Evolutionary conservation across 1,284 basidiomycete genomes (phyloP), one percentile per base, ranked within the genome.

Genomic region (Ceratobasidium sp.): DNA sequence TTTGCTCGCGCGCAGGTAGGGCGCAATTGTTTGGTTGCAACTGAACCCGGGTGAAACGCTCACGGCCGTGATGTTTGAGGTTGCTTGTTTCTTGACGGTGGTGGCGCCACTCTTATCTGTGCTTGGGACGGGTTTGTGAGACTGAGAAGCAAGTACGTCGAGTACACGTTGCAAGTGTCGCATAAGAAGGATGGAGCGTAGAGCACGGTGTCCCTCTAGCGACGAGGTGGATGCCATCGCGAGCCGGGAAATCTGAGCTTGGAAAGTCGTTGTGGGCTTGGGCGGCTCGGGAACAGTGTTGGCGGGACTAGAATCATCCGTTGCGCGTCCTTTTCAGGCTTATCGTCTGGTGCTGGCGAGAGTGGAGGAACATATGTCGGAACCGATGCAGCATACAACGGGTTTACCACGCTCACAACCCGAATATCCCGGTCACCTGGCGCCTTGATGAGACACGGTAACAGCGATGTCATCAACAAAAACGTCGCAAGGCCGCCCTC

Each of bases 351-450:
- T n/a, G 2, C 77, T 68, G 8, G 77, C 73, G 20, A 77, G 71
- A 70, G 75, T 65, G 62, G 75, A 32, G 77, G 70, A 20, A 80
- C 76, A 72, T 85, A 82, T 0, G 80, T 79, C 0, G 84, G 83
- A 1, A 88, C 82, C 0, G 87, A 85, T 1, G 93, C 91, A 1
- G 91, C 87, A 75, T 93, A 94, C 72, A 91, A 91, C 0, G 92
- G 91, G 71, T 94, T 93, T 75, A 94, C 84, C 47, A 94, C 83
- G 70, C 86, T 87, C 74, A 95, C 80, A 72, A 95, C 85, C 20
- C 93, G 87, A 58, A 96, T 93, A 73, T 93, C 91, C 49, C 93
- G 85, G 76, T 94, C 92, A 5, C 84, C 81, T 0, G 92, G 93
- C 1, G 90, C 89, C 34, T 90, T 86, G 15, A 95, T 85, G 1